phyloP scores from a whole-genome alignment of 1,284 basidiomycete genomes.

The Anthracocystis walkeri region DNA sequence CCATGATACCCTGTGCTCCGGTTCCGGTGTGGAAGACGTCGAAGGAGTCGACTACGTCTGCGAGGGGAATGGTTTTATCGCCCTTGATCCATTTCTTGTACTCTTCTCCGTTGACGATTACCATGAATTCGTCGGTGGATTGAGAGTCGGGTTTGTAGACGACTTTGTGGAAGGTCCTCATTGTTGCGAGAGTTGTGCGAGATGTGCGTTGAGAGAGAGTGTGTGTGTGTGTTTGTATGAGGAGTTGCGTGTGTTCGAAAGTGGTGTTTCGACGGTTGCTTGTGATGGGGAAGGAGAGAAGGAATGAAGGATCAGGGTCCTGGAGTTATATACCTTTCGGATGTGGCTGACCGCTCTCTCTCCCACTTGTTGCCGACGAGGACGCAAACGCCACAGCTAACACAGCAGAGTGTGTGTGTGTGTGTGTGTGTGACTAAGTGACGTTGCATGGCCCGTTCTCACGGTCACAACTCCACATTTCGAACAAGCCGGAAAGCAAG shows the following conservation, averaged over 20 bases:
- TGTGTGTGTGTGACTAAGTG: too few relatives aligned
- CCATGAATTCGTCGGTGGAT: slow-evolving; percentile 70
- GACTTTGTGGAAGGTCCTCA: slow-evolving; percentile 61
- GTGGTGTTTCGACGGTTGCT: too few relatives aligned
- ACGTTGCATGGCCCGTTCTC: too few relatives aligned
- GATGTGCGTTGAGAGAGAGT: neutral
- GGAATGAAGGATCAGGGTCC: too few relatives aligned
- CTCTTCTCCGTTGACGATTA: slow-evolving; percentile 68
- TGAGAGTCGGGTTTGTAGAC: slow-evolving; percentile 69
- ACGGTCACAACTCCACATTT: too few relatives aligned
- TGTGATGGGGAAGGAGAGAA: too few relatives aligned
- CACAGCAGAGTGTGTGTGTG: too few relatives aligned
- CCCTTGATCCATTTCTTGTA: slow-evolving; percentile 70
- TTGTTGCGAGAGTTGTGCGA: slow-evolving; percentile 6
- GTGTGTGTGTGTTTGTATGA: neutral
- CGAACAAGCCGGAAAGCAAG: too few relatives aligned
- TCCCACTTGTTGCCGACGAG: too few relatives aligned
- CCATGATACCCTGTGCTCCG: slow-evolving; percentile 70
- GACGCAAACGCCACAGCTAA: too few relatives aligned
- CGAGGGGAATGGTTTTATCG: slow-evolving; percentile 70
- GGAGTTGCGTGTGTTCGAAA: slow-evolving; percentile 6
- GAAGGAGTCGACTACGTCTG: slow-evolving; percentile 70
- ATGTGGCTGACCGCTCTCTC: too few relatives aligned
- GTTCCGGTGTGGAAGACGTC: slow-evolving; percentile 70
- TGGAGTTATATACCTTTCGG: too few relatives aligned